Evolutionary conservation across 1,284 basidiomycete species (phyloP), one percentile per base, ranked within the genome.

Genomic region (Dichomitus squalens): DNA sequence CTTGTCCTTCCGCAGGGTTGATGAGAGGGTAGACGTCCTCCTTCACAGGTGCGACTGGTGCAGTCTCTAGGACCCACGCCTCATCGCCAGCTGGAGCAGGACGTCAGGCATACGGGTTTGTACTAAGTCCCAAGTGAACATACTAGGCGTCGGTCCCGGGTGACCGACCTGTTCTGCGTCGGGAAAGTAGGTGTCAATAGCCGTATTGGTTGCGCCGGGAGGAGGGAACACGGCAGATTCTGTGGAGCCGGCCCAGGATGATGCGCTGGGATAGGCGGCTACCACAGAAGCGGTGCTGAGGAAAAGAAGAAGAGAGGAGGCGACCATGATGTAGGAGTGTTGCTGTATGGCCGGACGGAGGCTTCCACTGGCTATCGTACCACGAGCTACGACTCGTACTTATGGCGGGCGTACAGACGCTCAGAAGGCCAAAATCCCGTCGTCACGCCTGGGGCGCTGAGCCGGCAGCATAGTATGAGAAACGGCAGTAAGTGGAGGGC

Each of bases 111-210:
- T 8, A n/a, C 2, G n/a, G 1, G 49, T 23, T 34, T 31, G 27
- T 20, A 21, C 9, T 33, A 16, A 40, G 16, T n/a, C n/a, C 6
- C 6, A 29, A 20, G 27, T 8, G 4, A 20, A 65, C 63, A 35
- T 59, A 68, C 71, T 72, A 4, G 71, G 70, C 16, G 71, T 72
- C 7, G 72, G 66, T 3, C 72, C 72, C 3, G 69, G 49, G 48
- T 63, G 68, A 29, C 70, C 72, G 7, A 73, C 69, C 20, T 66
- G 49, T 14, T 58, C 56, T 16, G 63, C 58, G 44, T 64, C 68
- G 4, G 72, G 71, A 57, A 72, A 73, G 50, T 63, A 64, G 1
- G 66, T 59, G 55, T 70, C 61, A 6, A 68, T 54, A 4, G 61
- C 41, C 4, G 41, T 43, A 35, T 63, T 49, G 4, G 66, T 70